These are phyloP conservation scores for Bigelowiella natans DNA, from an alignment of 78 protist species.

Conservation along the genomic window DNA sequence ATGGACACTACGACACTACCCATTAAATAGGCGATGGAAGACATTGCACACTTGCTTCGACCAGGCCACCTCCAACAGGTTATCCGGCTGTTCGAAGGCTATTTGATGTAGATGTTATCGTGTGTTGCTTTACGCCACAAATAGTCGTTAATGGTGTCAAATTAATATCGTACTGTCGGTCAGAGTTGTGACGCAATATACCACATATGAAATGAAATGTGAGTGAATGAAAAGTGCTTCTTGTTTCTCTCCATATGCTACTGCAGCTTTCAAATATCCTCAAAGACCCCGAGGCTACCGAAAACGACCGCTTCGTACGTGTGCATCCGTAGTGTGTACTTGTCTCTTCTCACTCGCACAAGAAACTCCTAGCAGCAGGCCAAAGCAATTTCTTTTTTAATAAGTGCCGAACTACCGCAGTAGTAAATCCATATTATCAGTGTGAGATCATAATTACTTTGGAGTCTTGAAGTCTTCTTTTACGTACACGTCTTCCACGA, in stretches of 20 bases:
- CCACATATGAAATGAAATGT: background rate
- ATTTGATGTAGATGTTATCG: background rate
- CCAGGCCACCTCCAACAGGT: conserved; percentile 9
- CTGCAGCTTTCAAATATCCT: conserved; percentile 47
- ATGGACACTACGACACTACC: no score
- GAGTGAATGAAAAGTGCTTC: background rate
- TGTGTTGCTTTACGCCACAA: background rate
- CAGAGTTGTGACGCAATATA: background rate
- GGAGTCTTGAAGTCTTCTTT: no score
- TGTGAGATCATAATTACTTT: no score
- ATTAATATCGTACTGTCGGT: background rate
- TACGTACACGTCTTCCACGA: no score
- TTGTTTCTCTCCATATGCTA: no score
- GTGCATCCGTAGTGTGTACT: no score
- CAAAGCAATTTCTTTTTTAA: no score
- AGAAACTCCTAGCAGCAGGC: no score
- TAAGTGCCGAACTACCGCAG: no score
- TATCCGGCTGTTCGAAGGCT: background rate
- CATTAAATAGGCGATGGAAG: conserved; percentile 46
- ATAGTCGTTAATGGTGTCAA: background rate
- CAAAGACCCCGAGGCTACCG: conserved; percentile 57
- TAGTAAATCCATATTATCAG: no score
- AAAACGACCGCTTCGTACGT: conserved; percentile 65
- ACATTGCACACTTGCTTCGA: conserved; percentile 62
- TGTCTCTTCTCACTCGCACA: no score